Percentiles rank a stretch among this genome's conserved stretches.
Conservation (phyloP, 306 rosid genomes). For the Sicyos edulis region DNA sequence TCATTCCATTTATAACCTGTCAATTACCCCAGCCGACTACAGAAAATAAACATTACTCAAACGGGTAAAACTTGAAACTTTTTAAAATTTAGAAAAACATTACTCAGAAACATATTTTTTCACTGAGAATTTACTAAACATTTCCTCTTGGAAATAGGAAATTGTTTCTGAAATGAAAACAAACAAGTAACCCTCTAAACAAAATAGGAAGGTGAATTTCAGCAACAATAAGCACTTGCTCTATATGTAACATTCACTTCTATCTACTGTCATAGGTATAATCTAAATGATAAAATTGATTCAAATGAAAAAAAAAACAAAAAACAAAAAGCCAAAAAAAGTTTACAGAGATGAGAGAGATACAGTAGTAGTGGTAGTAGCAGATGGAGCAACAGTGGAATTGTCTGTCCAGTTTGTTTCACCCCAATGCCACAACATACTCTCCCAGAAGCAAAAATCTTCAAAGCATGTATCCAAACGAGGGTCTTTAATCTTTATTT, state of each 20-base stretch:
- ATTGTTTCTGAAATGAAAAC: neutral
- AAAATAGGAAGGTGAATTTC: neutral
- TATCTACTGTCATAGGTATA: neutral
- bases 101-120: neutral
- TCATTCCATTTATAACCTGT: too few relatives aligned
- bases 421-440: conserved; percentile 83
- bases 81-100: neutral
- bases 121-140: neutral
- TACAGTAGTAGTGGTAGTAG: conserved; percentile 29
- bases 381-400: conserved; percentile 34
- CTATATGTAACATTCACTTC: conserved; percentile 6
- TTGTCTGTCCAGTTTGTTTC: conserved; percentile 74
- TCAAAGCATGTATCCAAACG: conserved; percentile 58
- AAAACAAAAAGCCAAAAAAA: conserved; percentile 11
- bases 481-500: conserved; percentile 55
- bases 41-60: neutral
- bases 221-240: conserved; percentile 6
- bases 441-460: conserved; percentile 82
- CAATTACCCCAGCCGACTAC: too few relatives aligned
- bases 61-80: neutral
- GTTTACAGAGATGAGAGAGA: conserved; percentile 33
- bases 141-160: neutral
- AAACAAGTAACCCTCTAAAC: neutral
- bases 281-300: neutral
- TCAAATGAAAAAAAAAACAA: neutral